phyloP scores from a whole-genome alignment of 768 basidiomycete species.

The Cyathus striatus region DNA sequence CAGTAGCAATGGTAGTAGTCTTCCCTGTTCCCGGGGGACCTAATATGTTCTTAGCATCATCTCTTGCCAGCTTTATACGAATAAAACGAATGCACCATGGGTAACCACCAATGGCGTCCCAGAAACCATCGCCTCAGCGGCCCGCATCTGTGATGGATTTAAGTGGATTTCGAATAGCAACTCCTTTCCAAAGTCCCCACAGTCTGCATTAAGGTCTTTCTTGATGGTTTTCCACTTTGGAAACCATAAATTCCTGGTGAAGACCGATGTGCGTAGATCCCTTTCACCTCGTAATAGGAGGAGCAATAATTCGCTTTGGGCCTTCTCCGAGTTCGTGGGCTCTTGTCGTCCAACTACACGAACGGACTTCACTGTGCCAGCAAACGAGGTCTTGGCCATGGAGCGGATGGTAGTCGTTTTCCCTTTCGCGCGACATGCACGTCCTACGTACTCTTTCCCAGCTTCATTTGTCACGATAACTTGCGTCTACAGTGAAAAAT shows the following conservation, averaged over 20 bases:
- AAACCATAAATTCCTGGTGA: background rate
- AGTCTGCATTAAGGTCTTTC: too few species aligned
- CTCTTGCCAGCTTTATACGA: too few species aligned
- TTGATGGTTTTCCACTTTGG: background rate
- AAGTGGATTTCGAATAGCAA: too few species aligned
- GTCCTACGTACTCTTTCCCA: background rate
- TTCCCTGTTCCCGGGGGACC: constrained; percentile 52
- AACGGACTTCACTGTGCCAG: background rate
- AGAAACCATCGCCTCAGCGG: constrained; percentile 32
- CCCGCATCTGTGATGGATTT: too few species aligned
- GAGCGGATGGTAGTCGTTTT: background rate
- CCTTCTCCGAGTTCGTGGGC: background rate
- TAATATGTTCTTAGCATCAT: constrained; percentile 21
- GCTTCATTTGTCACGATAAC: background rate
- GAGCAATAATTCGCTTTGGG: background rate
- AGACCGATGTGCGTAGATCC: background rate
- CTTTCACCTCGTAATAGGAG: background rate
- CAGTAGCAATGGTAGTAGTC: constrained; percentile 44
- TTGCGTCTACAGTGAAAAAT: background rate
- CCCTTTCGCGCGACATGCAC: background rate
- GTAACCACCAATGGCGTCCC: constrained; percentile 24
- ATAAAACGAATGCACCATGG: constrained; percentile 32
- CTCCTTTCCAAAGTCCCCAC: too few species aligned
- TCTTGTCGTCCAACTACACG: background rate
- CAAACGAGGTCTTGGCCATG: too few species aligned